Evolutionary conservation across 1,139 yeast genomes (phyloP).

Genomic region (Candida pseudocylindracea): DNA sequence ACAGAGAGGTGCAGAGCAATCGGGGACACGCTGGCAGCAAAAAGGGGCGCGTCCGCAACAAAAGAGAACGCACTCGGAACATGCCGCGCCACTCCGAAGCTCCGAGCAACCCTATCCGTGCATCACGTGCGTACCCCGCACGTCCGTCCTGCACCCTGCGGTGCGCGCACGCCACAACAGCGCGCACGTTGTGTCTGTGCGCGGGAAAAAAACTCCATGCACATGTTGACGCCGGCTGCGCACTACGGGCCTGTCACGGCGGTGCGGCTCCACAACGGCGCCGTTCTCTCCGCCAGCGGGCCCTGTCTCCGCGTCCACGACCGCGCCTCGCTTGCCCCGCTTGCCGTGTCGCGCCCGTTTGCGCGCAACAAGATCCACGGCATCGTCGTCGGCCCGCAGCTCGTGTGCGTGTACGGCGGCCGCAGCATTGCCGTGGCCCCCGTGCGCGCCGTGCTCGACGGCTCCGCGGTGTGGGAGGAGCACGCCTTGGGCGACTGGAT

Average conservation of each 20-base stretch:
- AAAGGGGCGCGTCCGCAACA: too few relatives aligned
- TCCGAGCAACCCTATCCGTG: too few relatives aligned
- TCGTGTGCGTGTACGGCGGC: slow-evolving; percentile 44
- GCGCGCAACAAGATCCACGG: slow-evolving; percentile 63
- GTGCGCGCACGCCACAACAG: too few relatives aligned
- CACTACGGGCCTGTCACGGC: slow-evolving; percentile 48
- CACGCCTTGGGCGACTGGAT: slow-evolving; percentile 60
- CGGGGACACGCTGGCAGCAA: too few relatives aligned
- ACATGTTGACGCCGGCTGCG: too few relatives aligned
- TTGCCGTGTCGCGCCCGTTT: slow-evolving; percentile 27
- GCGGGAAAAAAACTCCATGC: too few relatives aligned
- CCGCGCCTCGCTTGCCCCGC: slow-evolving; percentile 9
- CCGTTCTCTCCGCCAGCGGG: slow-evolving; percentile 55
- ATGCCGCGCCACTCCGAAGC: too few relatives aligned
- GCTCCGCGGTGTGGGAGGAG: slow-evolving; percentile 10
- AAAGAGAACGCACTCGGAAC: too few relatives aligned
- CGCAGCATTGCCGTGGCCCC: slow-evolving; percentile 33
- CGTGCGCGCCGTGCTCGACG: slow-evolving; percentile 7
- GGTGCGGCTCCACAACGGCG: slow-evolving; percentile 18
- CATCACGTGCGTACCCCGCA: too few relatives aligned
- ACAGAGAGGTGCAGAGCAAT: too few relatives aligned
- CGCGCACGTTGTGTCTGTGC: too few relatives aligned
- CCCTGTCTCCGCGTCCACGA: slow-evolving; percentile 36
- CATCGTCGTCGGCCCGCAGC: slow-evolving; percentile 17
- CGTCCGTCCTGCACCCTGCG: too few relatives aligned